phyloP scores from a whole-genome alignment of 1,284 basidiomycete species.

The Phenoliferia sp. region DNA sequence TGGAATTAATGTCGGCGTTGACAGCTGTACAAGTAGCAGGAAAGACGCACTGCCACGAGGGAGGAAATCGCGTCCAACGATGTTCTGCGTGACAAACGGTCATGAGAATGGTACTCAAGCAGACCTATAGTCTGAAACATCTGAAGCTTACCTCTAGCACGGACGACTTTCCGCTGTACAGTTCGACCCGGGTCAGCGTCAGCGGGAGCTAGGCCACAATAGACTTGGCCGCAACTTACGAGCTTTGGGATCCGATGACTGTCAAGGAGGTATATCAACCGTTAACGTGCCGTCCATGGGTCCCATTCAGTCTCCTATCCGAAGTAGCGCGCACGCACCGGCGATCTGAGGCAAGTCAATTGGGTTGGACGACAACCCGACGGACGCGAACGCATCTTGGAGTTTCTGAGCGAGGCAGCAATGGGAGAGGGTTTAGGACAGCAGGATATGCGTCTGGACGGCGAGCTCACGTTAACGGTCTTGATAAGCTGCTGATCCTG shows the following conservation, averaged over 20 bases:
- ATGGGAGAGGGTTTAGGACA: not conserved
- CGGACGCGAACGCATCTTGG: slow-evolving; percentile 52
- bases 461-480: slow-evolving; percentile 22
- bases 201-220: no score
- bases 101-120: slow-evolving; percentile 1
- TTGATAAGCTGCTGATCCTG: slow-evolving; percentile 27
- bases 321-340: slow-evolving; percentile 1
- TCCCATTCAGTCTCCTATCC: not conserved
- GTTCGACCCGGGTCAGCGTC: not conserved
- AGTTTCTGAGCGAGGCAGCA: slow-evolving; percentile 32
- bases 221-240: slow-evolving; percentile 36
- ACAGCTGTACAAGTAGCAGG: not conserved
- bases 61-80: slow-evolving; percentile 93
- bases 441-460: not conserved
- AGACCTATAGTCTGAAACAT: not conserved
- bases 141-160: slow-evolving; percentile 47
- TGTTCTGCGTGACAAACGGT: slow-evolving; percentile 56
- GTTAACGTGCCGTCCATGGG: not conserved
- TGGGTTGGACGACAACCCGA: slow-evolving; percentile 46
- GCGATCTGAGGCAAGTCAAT: slow-evolving; percentile 53
- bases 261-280: slow-evolving; percentile 34
- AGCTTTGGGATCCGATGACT: slow-evolving; percentile 52
- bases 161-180: slow-evolving; percentile 47
- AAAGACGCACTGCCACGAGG: slow-evolving; percentile 70
- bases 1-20: not conserved